Evolutionary conservation across 108 stramenopile species (phyloP).

Genomic region (Pseudonitzschia multistriata): DNA sequence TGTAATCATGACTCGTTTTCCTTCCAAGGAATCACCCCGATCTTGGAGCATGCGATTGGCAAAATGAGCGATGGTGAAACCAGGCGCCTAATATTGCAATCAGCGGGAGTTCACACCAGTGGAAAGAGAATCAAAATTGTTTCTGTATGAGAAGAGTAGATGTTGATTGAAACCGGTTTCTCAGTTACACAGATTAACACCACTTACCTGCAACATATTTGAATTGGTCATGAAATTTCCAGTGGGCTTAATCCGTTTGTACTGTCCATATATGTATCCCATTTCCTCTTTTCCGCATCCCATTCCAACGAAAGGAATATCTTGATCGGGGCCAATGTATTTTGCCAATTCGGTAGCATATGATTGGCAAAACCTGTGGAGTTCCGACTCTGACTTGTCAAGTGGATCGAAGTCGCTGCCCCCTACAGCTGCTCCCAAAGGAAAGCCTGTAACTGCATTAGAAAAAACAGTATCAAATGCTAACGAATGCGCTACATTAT

Average conservation of each 20-base stretch:
- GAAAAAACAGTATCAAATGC: constrained; percentile 87
- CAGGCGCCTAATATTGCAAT: constrained; percentile 67
- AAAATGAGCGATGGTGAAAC: constrained; percentile 91
- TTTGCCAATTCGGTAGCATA: constrained; percentile 97
- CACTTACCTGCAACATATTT: constrained; percentile 9
- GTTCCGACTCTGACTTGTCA: constrained; percentile 92
- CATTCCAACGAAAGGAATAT: constrained; percentile 91
- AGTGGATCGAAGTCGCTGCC: constrained; percentile 95
- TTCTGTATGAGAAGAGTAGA: not conserved
- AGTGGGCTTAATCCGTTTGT: constrained; percentile 84
- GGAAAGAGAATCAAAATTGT: not conserved
- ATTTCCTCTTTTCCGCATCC: constrained; percentile 89
- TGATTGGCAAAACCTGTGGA: constrained; percentile 96
- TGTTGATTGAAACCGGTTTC: too few species aligned
- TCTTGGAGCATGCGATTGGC: constrained; percentile 87
- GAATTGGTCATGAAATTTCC: constrained; percentile 17
- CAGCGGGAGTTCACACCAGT: constrained; percentile 10
- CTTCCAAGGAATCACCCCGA: constrained; percentile 85
- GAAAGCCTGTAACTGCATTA: constrained; percentile 89
- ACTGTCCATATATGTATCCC: constrained; percentile 97
- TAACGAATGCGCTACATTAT: constrained; percentile 65
- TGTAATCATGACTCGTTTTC: constrained; percentile 91
- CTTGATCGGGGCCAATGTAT: constrained; percentile 93
- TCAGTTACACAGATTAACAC: too few species aligned
- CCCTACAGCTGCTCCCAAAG: constrained; percentile 90